phyloP scores from a whole-genome alignment of 129 eudicot species.

The Chrysanthemum lavandulifolium region DNA sequence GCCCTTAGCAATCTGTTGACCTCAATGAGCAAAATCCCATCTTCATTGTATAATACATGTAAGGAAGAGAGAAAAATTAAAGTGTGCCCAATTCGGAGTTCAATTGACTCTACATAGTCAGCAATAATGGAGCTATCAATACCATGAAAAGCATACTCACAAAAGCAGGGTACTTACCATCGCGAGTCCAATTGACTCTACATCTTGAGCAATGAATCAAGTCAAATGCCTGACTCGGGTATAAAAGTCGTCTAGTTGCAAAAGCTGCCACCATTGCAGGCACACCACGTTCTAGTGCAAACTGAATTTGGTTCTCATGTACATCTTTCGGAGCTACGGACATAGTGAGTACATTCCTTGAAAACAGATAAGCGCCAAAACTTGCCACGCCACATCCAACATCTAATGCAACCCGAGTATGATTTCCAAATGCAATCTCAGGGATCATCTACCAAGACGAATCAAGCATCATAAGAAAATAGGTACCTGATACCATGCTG shows the following conservation, averaged over 20 bases:
- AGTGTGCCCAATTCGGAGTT: not conserved
- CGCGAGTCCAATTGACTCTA: slow-evolving; percentile 99
- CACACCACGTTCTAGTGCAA: slow-evolving; percentile 97
- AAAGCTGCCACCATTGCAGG: slow-evolving; percentile 99
- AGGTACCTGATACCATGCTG: slow-evolving; percentile 11
- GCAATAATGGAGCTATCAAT: slow-evolving; percentile 2
- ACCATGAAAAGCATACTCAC: slow-evolving; percentile 8
- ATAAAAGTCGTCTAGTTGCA: slow-evolving; percentile 72
- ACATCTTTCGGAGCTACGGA: slow-evolving; percentile 98
- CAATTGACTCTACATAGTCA: no score
- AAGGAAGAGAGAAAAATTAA: slow-evolving; percentile 18
- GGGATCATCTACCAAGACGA: slow-evolving; percentile 69
- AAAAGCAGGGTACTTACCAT: slow-evolving; percentile 52
- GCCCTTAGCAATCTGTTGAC: slow-evolving; percentile 91
- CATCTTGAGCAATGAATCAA: slow-evolving; percentile 97
- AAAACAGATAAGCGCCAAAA: slow-evolving; percentile 85
- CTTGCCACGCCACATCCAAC: slow-evolving; percentile 99
- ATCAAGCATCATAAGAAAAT: slow-evolving; percentile 24
- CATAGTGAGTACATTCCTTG: slow-evolving; percentile 80
- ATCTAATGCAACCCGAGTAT: slow-evolving; percentile 81
- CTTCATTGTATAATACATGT: slow-evolving; percentile 38
- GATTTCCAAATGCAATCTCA: slow-evolving; percentile 79
- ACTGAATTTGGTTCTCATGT: slow-evolving; percentile 96
- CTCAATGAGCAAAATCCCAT: slow-evolving; percentile 96
- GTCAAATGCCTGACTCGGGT: slow-evolving; percentile 96